phyloP scores from a whole-genome alignment of 2,329 filamentous ascomycete genomes.

The Colletotrichum sp. region DNA sequence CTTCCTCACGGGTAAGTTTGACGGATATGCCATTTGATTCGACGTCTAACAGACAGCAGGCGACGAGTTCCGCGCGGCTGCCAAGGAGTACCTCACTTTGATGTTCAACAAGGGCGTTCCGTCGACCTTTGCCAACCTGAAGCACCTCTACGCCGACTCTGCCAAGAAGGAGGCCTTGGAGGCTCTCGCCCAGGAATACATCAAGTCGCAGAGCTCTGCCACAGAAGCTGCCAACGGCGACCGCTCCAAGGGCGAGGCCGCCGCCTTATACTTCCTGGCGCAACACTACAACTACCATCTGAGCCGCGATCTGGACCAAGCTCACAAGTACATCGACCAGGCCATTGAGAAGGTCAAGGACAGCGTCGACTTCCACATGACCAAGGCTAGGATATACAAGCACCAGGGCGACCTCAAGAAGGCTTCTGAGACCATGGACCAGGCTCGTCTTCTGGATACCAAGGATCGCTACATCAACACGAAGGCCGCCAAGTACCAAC shows the following conservation, averaged over 20 bases:
- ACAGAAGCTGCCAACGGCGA: slow-evolving; percentile 49
- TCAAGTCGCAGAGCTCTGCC: slow-evolving; percentile 60
- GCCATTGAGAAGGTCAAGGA: slow-evolving; percentile 80
- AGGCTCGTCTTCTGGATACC: slow-evolving; percentile 82
- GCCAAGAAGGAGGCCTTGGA: slow-evolving; percentile 81
- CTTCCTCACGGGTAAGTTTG: slow-evolving; percentile 73
- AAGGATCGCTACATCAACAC: slow-evolving; percentile 98
- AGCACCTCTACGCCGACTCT: slow-evolving; percentile 83
- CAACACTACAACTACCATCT: slow-evolving; percentile 96
- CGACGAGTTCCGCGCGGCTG: slow-evolving; percentile 79
- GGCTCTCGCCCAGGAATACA: slow-evolving; percentile 79
- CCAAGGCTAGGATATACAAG: slow-evolving; percentile 93
- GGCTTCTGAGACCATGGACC: slow-evolving; percentile 87
- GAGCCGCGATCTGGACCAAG: slow-evolving; percentile 83
- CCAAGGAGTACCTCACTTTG: slow-evolving; percentile 77
- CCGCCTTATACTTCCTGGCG: slow-evolving; percentile 89
- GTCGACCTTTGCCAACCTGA: slow-evolving; percentile 95
- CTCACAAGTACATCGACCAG: slow-evolving; percentile 81
- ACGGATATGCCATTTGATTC: background rate
- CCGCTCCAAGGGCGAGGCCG: slow-evolving; percentile 70
- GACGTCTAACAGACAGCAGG: slow-evolving; percentile 49
- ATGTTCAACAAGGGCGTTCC: slow-evolving; percentile 94
- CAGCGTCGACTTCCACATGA: slow-evolving; percentile 92
- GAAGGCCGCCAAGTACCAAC: slow-evolving; percentile 95
- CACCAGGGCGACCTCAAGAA: slow-evolving; percentile 80